Evolutionary conservation across 1,284 basidiomycete genomes (phyloP).

Genomic region (Ceratobasidium sp.): DNA sequence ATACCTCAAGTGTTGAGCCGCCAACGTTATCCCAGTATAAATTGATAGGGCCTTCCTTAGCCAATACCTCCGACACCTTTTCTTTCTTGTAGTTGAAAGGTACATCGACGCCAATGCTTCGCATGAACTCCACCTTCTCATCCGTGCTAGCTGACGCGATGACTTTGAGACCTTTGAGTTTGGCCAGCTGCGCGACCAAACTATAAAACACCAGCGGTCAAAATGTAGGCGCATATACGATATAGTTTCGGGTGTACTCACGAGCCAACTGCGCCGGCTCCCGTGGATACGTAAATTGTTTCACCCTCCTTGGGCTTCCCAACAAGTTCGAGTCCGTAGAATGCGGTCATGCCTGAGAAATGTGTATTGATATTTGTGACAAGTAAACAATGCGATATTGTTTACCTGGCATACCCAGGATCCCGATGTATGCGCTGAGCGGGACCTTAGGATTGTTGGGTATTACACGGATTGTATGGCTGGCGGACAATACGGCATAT

Average conservation of each 20-base stretch:
- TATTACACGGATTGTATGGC: background rate
- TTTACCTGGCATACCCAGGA: slow-evolving; percentile 61
- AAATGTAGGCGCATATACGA: background rate
- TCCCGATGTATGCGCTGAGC: slow-evolving; percentile 64
- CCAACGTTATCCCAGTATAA: slow-evolving; percentile 49
- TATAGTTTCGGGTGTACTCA: slow-evolving; percentile 53
- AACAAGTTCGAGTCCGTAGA: slow-evolving; percentile 60
- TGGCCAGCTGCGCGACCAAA: slow-evolving; percentile 59
- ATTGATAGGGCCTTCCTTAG: slow-evolving; percentile 58
- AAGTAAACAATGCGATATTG: no score
- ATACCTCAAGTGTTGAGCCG: slow-evolving; percentile 41
- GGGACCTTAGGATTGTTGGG: slow-evolving; percentile 58
- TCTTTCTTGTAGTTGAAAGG: slow-evolving; percentile 59
- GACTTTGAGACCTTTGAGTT: slow-evolving; percentile 59
- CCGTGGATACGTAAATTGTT: slow-evolving; percentile 68
- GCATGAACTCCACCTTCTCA: slow-evolving; percentile 60
- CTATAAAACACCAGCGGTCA: slow-evolving; percentile 13
- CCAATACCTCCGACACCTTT: slow-evolving; percentile 59
- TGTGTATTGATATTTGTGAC: no score
- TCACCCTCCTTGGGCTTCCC: slow-evolving; percentile 65
- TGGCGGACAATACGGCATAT: slow-evolving; percentile 52
- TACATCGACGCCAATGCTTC: slow-evolving; percentile 58
- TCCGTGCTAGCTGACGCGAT: slow-evolving; percentile 61
- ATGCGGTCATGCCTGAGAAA: slow-evolving; percentile 54
- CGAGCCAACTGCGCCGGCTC: slow-evolving; percentile 65